Evolutionary conservation across 768 basidiomycete species (phyloP), one percentile per base, ranked within the genome.

Genomic region (Russula sp.): DNA sequence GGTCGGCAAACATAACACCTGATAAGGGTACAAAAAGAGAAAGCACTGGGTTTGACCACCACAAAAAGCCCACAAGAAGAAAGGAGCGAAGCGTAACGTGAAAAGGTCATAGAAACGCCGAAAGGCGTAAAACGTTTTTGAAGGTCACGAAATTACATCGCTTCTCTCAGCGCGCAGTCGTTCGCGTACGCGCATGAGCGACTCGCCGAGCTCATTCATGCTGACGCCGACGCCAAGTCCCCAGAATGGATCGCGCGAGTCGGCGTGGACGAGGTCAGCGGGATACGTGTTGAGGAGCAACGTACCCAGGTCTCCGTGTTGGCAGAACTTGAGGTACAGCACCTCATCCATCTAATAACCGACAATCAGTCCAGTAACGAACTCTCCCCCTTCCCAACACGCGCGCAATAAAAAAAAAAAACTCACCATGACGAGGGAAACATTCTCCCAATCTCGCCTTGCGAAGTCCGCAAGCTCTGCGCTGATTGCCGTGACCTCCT

Each of bases 321-420:
- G 90, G 53, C 75, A 79, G 68, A 92, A 86, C 70, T 93, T 93
- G 64, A 78, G 68, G 63, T 79, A 79, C 54, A 91, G 68, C 40
- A 86, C 87, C 8, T 86, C 82, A 48, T 87, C 83, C 83, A 89
- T 82, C 88, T 89, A 54, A 57, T 18, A 53, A 53, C 45, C 18
- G 7, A 4, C 16, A 11, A 40, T 40, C 13, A 11, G 13, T 40
- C 64, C 32, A 65, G 27, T 27, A 27, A 27, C 27, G 27, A 27
- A 27, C 27, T 27, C 27, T 27, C 27, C 27, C 27, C 27, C 27
- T 22, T 27, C 40, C 52, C 31, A 6, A 27, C 20, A 8, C 18
- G 40, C 27, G 14, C 22, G 11, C 40, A 3, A 32, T 35, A 13
- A 22, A 59, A 22, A 31, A 6, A 13, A 58, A 62, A 52, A 37